Evolutionary conservation across 768 basidiomycete genomes (phyloP).

Genomic region (Lyophyllum decastes): DNA sequence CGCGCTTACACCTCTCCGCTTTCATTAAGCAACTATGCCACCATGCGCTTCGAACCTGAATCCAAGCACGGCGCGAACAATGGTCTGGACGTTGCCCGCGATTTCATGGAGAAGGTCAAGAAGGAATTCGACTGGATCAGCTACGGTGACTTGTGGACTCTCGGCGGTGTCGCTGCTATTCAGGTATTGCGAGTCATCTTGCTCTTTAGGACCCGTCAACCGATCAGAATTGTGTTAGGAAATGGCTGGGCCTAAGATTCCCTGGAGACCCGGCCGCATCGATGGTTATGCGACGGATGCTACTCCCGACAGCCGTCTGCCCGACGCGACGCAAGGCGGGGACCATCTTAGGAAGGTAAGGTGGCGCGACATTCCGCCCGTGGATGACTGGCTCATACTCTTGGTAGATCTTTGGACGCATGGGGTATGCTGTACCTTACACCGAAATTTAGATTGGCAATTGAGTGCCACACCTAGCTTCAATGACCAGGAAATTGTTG

Average conservation of each 20-base stretch:
- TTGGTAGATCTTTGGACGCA: constrained; percentile 80
- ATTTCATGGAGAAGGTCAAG: constrained; percentile 85
- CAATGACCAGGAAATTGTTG: constrained; percentile 97
- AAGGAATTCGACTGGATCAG: constrained; percentile 89
- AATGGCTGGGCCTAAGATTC: constrained; percentile 89
- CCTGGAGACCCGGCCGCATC: constrained; percentile 92
- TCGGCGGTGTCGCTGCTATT: constrained; percentile 88
- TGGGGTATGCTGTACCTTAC: constrained; percentile 55
- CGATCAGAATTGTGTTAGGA: constrained; percentile 47
- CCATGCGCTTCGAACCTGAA: constrained; percentile 97
- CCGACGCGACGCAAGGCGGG: constrained; percentile 81
- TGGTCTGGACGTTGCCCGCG: constrained; percentile 80
- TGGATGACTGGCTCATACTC: not conserved
- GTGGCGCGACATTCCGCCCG: constrained; percentile 13
- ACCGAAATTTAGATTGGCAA: not conserved
- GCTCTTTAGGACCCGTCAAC: not conserved
- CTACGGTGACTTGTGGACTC: constrained; percentile 97
- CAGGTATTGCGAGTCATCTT: constrained; percentile 43
- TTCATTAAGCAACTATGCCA: constrained; percentile 83
- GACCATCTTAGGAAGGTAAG: constrained; percentile 81
- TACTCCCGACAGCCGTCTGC: constrained; percentile 88
- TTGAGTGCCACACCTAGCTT: constrained; percentile 42
- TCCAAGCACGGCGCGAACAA: constrained; percentile 81
- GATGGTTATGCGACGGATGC: constrained; percentile 77
- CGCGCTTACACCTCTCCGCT: not conserved